Conservation (phyloP, 768 basidiomycete genomes). For the Amyloporia xantha region DNA sequence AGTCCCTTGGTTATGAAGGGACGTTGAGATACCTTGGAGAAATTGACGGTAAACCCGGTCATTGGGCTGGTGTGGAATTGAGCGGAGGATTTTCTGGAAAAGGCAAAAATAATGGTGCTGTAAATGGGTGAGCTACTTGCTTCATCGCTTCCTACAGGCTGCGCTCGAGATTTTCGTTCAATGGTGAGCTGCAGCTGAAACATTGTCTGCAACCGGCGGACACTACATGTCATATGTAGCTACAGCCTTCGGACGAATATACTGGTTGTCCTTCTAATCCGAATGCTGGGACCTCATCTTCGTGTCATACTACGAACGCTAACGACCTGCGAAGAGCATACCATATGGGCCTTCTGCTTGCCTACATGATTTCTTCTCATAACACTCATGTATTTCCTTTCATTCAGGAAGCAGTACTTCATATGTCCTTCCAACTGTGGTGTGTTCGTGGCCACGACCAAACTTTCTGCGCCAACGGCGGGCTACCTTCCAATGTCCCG, state of each 20-base stretch:
- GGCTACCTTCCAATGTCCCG: constrained; percentile 45
- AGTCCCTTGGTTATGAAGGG: constrained; percentile 86
- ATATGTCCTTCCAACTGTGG: constrained; percentile 79
- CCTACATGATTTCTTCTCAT: neutral
- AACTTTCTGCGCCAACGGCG: constrained; percentile 74
- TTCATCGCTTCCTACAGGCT: neutral
- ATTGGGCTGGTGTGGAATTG: constrained; percentile 93
- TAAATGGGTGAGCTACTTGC: constrained; percentile 63
- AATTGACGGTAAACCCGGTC: constrained; percentile 83
- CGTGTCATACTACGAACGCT: neutral
- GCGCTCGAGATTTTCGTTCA: no score
- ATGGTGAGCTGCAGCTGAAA: neutral
- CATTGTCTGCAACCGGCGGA: neutral
- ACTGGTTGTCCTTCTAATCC: neutral
- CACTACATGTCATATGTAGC: neutral
- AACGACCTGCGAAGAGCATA: neutral
- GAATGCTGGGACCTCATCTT: neutral
- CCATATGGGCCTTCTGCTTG: neutral
- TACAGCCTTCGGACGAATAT: neutral
- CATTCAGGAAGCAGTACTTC: constrained; percentile 73
- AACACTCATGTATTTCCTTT: constrained; percentile 3
- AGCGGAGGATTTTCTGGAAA: constrained; percentile 79
- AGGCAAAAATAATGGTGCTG: constrained; percentile 93
- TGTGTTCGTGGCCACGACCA: constrained; percentile 80
- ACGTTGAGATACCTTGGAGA: constrained; percentile 72